Base-by-base conservation (phyloP, 2,329 filamentous ascomycete species). In the Ceratocystis cacaofunesta region DNA sequence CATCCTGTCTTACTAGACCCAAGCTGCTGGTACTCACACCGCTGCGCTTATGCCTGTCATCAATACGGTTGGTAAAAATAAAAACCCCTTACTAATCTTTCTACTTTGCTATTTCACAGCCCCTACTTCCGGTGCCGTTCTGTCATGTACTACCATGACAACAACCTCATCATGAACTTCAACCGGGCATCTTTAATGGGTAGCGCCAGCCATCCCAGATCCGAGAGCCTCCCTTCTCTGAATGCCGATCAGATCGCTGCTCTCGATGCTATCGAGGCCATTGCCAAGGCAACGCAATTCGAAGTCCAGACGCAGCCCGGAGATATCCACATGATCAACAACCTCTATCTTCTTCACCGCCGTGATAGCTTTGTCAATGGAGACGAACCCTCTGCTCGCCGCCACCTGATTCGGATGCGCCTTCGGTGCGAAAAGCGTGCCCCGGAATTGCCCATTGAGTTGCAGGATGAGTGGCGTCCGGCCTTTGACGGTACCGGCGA, bases 241-340 rank as follows among this genome's bases (percentile, higher is more conserved):
- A 79, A 77, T 32, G 65, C 74, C 2, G 72, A 74, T 7, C 82
- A 85, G 71, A 70, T 78, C 30, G 81, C 84, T 71, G 82, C 83
- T 7, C 75, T 85, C n/a, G 78, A 84, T 68, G 76, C 78, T 25
- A 75, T 85, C 30, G 81, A 85, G 72, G 72, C 73, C 28, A 78
- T 85, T 66, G 82, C 82, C 3, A 74, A 75, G 67, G 81, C 80
- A 17, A 79, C 80, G 0, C 77, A 83, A 71, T 73, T 85, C 28
- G 78, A 82, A 68, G 81, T 85, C 64, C 72, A 74, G 67, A 84
- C 82, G 0, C 76, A 78, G 68, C 75, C 81, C 0, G 83, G 83
- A 32, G 83, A 86, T 69, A 80, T 86, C 69, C 82, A 85, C 70
- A 85, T 85, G 73, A 80, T 86, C 75, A 86, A 86, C 76, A 86